A percentile compares a stretch with the other conserved stretches of the same genome.
Conservation (phyloP, 1,139 yeast species). For the Suhomyces panamericanus region DNA sequence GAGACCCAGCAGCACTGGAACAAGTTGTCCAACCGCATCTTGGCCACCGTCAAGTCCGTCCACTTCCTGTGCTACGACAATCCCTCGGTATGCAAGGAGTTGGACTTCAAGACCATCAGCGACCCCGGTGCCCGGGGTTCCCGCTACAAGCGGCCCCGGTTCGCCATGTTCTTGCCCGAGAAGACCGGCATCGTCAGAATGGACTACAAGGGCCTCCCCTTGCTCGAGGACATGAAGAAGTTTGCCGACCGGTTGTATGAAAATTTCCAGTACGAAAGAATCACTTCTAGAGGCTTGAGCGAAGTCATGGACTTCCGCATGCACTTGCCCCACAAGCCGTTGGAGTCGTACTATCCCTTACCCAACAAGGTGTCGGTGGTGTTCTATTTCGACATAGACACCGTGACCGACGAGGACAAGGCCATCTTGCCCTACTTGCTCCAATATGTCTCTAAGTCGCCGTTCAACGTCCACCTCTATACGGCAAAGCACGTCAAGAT, state of each 20-base stretch:
- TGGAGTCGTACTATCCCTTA: conserved; percentile 42
- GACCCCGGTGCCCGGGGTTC: conserved; percentile 5
- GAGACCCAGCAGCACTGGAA: conserved; percentile 59
- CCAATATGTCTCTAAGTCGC: conserved; percentile 57
- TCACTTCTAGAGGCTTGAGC: conserved; percentile 39
- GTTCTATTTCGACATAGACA: conserved; percentile 53
- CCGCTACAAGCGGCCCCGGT: conserved; percentile 24
- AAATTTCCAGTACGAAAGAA: conserved; percentile 40
- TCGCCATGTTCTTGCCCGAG: conserved; percentile 44
- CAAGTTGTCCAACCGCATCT: conserved; percentile 49
- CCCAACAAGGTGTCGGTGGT: conserved; percentile 50
- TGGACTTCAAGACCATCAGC: conserved; percentile 38
- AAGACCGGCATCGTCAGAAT: conserved; percentile 34
- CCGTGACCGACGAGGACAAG: conserved; percentile 58
- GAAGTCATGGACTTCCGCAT: conserved; percentile 43
- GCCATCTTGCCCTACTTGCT: conserved; percentile 58
- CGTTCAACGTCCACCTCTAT: conserved; percentile 54
- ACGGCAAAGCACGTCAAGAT: conserved; percentile 50
- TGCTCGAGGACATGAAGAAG: conserved; percentile 32
- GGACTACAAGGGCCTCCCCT: conserved; percentile 33
- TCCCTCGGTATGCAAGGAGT: conserved; percentile 47
- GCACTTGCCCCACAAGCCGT: conserved; percentile 34
- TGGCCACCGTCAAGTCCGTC: conserved; percentile 46
- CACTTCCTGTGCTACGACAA: conserved; percentile 61
- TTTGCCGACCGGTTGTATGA: conserved; percentile 36